These are phyloP conservation scores for Phytophthora crassamura DNA, from an alignment of 352 stramenopile genomes.

Conservation along the genomic window DNA sequence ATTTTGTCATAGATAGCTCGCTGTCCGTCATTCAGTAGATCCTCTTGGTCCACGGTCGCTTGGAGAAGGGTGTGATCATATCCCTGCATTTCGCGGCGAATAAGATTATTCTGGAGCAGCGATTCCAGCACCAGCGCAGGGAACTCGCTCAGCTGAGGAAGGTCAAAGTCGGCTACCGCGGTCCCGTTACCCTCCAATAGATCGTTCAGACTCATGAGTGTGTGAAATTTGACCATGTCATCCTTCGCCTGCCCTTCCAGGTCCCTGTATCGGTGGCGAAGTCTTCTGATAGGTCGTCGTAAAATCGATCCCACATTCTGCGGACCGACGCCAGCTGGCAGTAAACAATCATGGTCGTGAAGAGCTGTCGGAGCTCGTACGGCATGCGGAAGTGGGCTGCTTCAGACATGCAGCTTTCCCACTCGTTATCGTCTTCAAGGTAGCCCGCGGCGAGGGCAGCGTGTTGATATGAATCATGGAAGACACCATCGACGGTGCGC, in stretches of 20 bases:
- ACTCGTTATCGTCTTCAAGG: conserved; percentile 32
- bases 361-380: conserved; percentile 37
- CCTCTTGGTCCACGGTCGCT: too few relatives aligned
- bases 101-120: conserved; percentile 9
- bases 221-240: conserved; percentile 20
- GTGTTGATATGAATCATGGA: conserved; percentile 10
- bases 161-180: conserved; percentile 8
- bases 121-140: neutral
- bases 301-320: conserved; percentile 28
- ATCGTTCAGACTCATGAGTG: conserved; percentile 10
- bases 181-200: conserved; percentile 9
- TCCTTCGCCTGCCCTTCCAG: neutral
- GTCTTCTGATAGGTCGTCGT: conserved; percentile 19
- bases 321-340: neutral
- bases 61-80: neutral
- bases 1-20: too few relatives aligned
- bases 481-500: conserved; percentile 17
- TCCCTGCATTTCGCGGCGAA: conserved; percentile 1
- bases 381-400: conserved; percentile 28
- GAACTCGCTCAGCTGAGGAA: conserved; percentile 19
- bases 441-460: conserved; percentile 14
- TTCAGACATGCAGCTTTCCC: conserved; percentile 26
- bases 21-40: too few relatives aligned
- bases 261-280: neutral
- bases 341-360: conserved; percentile 13